A percentile compares a stretch with the other conserved stretches of the same genome.
Evolutionary conservation across 805 yeast species (phyloP).

Genomic region (Yarrowia sp.): DNA sequence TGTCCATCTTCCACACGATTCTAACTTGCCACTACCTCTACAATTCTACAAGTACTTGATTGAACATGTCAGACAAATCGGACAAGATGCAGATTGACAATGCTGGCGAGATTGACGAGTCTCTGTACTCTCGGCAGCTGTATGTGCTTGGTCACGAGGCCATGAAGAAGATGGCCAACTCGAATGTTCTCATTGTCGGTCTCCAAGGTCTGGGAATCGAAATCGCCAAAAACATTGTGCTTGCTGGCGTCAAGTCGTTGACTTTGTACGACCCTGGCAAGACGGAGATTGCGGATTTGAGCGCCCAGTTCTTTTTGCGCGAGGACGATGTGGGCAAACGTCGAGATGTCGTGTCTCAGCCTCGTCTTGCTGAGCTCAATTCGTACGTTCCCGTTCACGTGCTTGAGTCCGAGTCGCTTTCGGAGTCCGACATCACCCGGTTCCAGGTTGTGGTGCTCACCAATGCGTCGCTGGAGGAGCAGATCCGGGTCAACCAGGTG

Average conservation of each 20-base stretch:
- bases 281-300: slow-evolving; percentile 72
- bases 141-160: slow-evolving; percentile 97
- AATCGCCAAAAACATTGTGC: slow-evolving; percentile 93
- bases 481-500: slow-evolving; percentile 72
- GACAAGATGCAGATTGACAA: slow-evolving; percentile 48
- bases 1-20: slow-evolving; percentile 11
- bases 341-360: slow-evolving; percentile 74
- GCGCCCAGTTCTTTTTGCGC: slow-evolving; percentile 85
- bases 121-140: slow-evolving; percentile 94
- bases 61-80: slow-evolving; percentile 22
- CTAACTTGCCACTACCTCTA: slow-evolving; percentile 5
- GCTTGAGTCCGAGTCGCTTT: slow-evolving; percentile 57
- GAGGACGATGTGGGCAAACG: slow-evolving; percentile 76
- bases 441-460: slow-evolving; percentile 89
- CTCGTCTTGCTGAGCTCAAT: slow-evolving; percentile 80
- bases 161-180: slow-evolving; percentile 93
- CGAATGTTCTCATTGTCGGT: slow-evolving; percentile 91
- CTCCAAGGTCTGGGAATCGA: slow-evolving; percentile 93
- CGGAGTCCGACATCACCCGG: slow-evolving; percentile 59
- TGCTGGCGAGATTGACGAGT: slow-evolving; percentile 75
- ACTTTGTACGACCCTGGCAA: slow-evolving; percentile 82
- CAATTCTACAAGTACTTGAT: neutral
- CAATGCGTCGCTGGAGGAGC: slow-evolving; percentile 72
- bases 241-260: slow-evolving; percentile 95
- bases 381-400: slow-evolving; percentile 86